Evolutionary conservation across 257 asterid species (phyloP).

Genomic region (Hygrophila difformis): DNA sequence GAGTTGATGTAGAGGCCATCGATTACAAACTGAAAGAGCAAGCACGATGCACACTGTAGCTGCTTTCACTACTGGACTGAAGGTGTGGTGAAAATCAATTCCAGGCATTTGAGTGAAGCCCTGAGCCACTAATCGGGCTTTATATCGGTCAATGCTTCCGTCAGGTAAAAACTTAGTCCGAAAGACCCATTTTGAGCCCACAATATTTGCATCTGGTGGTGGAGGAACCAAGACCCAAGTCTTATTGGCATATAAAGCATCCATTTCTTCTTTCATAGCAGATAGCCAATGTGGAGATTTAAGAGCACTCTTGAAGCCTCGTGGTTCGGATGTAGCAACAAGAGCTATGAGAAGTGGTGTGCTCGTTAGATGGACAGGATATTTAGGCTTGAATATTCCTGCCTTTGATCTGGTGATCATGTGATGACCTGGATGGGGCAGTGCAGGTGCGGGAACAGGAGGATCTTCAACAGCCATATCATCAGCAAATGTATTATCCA

Average conservation of each 20-base stretch:
- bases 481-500: no score
- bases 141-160: not conserved
- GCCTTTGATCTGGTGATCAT: no score
- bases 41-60: not conserved
- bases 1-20: not conserved
- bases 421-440: no score
- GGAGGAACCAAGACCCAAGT: constrained; percentile 5
- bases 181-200: constrained; percentile 8
- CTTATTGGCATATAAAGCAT: not conserved
- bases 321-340: no score
- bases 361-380: no score
- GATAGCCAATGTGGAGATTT: not conserved
- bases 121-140: constrained; percentile 3
- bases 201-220: not conserved
- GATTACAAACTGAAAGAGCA: not conserved
- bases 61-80: constrained; percentile 4
- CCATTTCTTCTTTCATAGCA: not conserved
- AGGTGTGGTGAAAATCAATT: not conserved
- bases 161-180: not conserved
- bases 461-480: no score
- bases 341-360: no score
- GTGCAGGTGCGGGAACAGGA: no score
- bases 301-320: not conserved
- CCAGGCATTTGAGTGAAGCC: not conserved
- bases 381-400: no score